Evolutionary conservation across 2,329 filamentous ascomycete species (phyloP).

Genomic region (Colletotrichum phormii): DNA sequence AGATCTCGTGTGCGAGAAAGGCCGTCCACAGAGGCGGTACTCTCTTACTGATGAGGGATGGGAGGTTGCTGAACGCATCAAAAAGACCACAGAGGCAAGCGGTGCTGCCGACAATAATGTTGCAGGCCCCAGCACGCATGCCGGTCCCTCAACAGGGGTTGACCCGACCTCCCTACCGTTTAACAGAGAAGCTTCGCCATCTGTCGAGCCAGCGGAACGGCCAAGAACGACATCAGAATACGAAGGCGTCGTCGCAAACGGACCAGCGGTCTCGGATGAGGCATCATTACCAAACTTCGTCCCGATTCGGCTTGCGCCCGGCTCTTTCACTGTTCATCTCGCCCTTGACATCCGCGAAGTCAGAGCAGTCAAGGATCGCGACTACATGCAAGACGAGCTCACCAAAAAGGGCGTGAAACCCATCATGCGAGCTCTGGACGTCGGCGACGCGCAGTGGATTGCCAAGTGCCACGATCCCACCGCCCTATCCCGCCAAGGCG

Average conservation of each 20-base stretch:
- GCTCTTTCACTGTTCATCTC: constrained; percentile 78
- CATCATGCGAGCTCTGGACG: constrained; percentile 74
- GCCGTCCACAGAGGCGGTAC: constrained; percentile 76
- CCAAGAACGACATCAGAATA: constrained; percentile 43
- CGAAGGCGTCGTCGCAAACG: constrained; percentile 55
- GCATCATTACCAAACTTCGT: constrained; percentile 59
- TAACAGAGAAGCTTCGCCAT: constrained; percentile 7
- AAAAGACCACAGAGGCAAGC: constrained; percentile 55
- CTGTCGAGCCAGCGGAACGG: constrained; percentile 30
- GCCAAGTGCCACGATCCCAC: constrained; percentile 75
- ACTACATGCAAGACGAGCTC: constrained; percentile 81
- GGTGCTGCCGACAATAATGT: constrained; percentile 7
- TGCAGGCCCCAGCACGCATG: constrained; percentile 38
- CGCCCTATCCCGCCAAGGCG: constrained; percentile 66
- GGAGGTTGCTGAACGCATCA: constrained; percentile 77
- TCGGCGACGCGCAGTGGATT: constrained; percentile 85
- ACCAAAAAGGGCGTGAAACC: constrained; percentile 73
- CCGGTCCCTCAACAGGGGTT: constrained; percentile 7
- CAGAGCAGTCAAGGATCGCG: constrained; percentile 76
- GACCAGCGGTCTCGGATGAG: constrained; percentile 44
- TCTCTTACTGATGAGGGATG: constrained; percentile 81
- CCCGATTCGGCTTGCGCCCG: constrained; percentile 71
- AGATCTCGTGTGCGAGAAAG: constrained; percentile 78
- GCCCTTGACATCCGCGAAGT: constrained; percentile 82
- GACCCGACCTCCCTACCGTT: background rate